These are phyloP conservation scores for Carpinus fangiana DNA, from an alignment of 306 rosid genomes.

Conservation along the genomic window DNA sequence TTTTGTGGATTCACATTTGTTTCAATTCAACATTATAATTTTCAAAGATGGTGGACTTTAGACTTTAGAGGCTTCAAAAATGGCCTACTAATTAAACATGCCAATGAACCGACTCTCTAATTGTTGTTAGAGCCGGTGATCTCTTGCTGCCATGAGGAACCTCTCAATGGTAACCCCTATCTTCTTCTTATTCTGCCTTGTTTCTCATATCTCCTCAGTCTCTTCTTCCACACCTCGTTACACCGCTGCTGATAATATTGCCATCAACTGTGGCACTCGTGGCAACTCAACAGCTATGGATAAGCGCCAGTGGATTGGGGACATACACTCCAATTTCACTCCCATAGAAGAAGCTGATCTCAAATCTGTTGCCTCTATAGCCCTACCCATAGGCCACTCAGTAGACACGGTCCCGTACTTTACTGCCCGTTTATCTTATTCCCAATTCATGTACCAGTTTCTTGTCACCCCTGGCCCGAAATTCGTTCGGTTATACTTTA, in stretches of 20 bases:
- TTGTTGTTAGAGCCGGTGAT: no score
- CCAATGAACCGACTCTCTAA: no score
- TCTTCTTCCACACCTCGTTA: not conserved
- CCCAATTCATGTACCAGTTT: not conserved
- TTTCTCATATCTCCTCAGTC: not conserved
- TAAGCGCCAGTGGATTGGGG: constrained; percentile 1
- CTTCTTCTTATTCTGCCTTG: not conserved
- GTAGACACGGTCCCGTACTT: not conserved
- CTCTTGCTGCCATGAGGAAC: not conserved
- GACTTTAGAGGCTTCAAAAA: no score
- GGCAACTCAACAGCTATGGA: not conserved
- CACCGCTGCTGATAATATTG: not conserved
- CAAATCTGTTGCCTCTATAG: not conserved
- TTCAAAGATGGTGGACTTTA: no score
- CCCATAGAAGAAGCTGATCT: not conserved
- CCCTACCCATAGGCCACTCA: accelerated
- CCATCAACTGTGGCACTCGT: not conserved
- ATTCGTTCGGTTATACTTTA: constrained; percentile 2
- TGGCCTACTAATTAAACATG: no score
- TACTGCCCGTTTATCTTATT: not conserved
- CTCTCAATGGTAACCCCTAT: not conserved
- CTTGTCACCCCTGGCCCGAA: not conserved
- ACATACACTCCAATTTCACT: not conserved
- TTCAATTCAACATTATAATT: no score
- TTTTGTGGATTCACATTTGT: no score